A percentile compares a stretch with the other conserved stretches of the same genome.
phyloP scores from a whole-genome alignment of 139 green algal species.

The Auxenochlorella pyrenoidosa region DNA sequence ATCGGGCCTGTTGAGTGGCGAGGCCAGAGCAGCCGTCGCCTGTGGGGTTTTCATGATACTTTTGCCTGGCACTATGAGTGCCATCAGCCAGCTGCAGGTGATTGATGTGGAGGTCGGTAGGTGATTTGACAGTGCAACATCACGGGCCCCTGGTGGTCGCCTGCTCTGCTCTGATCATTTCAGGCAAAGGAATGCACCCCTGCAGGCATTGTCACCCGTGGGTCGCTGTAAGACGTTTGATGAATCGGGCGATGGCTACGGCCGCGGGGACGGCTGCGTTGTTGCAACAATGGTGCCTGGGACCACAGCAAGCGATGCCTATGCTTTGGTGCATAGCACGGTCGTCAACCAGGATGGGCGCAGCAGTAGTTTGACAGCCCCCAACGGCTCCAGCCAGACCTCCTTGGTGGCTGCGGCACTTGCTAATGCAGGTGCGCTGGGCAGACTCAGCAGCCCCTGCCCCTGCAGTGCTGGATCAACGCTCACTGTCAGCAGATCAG shows the following conservation, averaged over 20 bases:
- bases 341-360: conserved; percentile 68
- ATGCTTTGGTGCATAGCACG: conserved; percentile 42
- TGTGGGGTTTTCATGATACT: conserved; percentile 50
- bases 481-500: too few species aligned
- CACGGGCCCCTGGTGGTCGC: too few species aligned
- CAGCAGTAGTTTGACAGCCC: conserved; percentile 62
- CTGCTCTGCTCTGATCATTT: neutral
- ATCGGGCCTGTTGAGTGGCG: conserved; percentile 35
- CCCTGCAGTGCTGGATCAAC: neutral
- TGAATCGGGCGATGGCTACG: conserved; percentile 61
- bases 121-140: neutral
- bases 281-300: conserved; percentile 3
- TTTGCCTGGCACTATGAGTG: conserved; percentile 41
- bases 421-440: neutral
- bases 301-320: neutral
- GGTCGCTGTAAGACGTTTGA: conserved; percentile 68
- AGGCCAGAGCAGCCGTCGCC: conserved; percentile 36
- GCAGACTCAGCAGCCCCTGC: neutral
- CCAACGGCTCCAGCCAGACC: conserved; percentile 66
- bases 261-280: conserved; percentile 52
- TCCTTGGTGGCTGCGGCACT: conserved; percentile 53
- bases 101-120: neutral
- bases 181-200: neutral
- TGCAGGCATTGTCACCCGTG: conserved; percentile 26
- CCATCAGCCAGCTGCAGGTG: conserved; percentile 37